Evolutionary conservation across 768 basidiomycete genomes (phyloP).

Genomic region (Filobasidium floriforme): DNA sequence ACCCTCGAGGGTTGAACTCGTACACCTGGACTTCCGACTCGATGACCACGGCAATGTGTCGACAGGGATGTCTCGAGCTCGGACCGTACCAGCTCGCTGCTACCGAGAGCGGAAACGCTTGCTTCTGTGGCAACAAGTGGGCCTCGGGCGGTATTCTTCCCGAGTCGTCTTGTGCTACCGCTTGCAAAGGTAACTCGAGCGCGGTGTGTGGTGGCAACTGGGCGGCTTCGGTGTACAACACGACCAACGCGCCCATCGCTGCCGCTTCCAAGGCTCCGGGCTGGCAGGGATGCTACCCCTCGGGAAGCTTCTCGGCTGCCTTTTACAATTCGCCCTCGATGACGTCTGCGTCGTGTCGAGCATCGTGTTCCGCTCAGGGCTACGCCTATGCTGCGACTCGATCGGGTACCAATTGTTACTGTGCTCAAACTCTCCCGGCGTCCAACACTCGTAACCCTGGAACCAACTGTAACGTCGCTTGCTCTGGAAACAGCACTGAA

Average conservation of each 20-base stretch:
- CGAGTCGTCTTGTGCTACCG: slow-evolving; percentile 21
- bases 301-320: not conserved
- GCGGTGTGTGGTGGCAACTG: slow-evolving; percentile 26
- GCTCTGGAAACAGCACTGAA: slow-evolving; percentile 26
- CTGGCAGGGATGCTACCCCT: slow-evolving; percentile 25
- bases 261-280: slow-evolving; percentile 1
- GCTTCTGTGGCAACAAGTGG: slow-evolving; percentile 28
- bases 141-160: slow-evolving; percentile 6
- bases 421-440: slow-evolving; percentile 24
- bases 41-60: slow-evolving; percentile 7
- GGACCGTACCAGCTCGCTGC: slow-evolving; percentile 14
- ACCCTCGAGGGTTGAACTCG: not conserved
- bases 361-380: slow-evolving; percentile 28
- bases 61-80: not conserved
- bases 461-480: slow-evolving; percentile 21
- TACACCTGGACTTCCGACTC: not conserved
- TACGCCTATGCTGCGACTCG: slow-evolving; percentile 27
- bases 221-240: slow-evolving; percentile 28
- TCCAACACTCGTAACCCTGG: slow-evolving; percentile 21
- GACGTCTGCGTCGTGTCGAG: slow-evolving; percentile 33
- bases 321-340: slow-evolving; percentile 13
- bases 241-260: slow-evolving; percentile 10
- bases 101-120: slow-evolving; percentile 24
- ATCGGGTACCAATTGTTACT: slow-evolving; percentile 31
- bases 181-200: slow-evolving; percentile 19